Base-by-base conservation (phyloP, 345 rosid genomes). In the Gossypium rotundifolium region DNA sequence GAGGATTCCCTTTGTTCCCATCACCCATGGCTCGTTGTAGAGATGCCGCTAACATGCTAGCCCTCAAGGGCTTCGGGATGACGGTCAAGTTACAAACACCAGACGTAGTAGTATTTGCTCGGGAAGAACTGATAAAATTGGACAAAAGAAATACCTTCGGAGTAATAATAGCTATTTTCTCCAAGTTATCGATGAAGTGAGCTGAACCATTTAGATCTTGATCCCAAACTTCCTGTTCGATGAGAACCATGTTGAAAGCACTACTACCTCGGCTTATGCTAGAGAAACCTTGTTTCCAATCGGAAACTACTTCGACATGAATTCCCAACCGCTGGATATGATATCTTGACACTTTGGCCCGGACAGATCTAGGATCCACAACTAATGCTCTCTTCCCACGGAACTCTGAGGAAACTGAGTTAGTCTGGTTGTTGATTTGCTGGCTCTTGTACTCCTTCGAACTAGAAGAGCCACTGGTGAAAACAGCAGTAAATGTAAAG, bases 211-310 rank as follows among this genome's bases (percentile, higher is more conserved):
- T 76, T 1, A 75, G 70, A 78, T 94, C 92, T 72, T 76, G 83
- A 44, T 84, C 87, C 98, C 97, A 94, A 77, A 89, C 85, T 79
- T 94, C 98, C 72, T 88, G 88, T 80, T 94, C 98, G 23, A 94
- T 78, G 10, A 94, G 84, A 79, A 94, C 79, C 85, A 94, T 78
- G 74, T 89, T 77, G 33, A 85, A 52, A 64, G 78, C 71, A 63
- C 48, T 60, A 42, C 77, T 78, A 65, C 81, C 83, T 67, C 73
- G 77, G 70, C 70, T 68, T 71, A 87, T 76, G 70, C 68, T 70
- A 59, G 77, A 75, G 59, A 88, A 71, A 81, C 83, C 85, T 79
- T 86, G 81, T 65, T 77, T 85, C 73, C 88, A 71, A 76, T 84
- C 84, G 59, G 89, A 74, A 76, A 87, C 88, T 27, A 87, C 81